Conservation (phyloP, 106 monocot species). For the Posidonia australis region DNA sequence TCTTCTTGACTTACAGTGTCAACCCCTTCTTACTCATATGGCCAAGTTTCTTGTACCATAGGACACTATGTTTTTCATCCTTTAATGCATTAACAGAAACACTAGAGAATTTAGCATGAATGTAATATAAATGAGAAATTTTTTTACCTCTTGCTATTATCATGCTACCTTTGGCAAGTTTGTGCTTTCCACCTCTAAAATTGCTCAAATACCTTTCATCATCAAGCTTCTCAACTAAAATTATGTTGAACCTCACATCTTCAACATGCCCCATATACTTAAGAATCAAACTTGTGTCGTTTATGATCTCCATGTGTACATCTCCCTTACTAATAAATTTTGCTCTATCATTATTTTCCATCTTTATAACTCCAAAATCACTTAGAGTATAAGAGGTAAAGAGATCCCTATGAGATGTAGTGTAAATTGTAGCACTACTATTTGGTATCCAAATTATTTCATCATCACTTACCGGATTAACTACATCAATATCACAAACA, state of each 20-base stretch:
- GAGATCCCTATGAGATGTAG: constrained; percentile 3
- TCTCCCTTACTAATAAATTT: constrained; percentile 9
- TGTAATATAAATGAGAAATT: constrained; percentile 3
- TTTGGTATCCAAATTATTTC: not conserved
- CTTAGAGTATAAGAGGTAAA: constrained; percentile 10
- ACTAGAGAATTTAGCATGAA: not conserved
- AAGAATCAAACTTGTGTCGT: not conserved
- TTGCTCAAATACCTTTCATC: no score
- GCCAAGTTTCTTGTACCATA: no score
- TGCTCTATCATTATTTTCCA: constrained; percentile 7
- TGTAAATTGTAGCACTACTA: constrained; percentile 7
- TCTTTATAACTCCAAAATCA: constrained; percentile 14
- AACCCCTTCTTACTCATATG: no score
- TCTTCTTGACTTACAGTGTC: no score
- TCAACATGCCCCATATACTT: constrained; percentile 15
- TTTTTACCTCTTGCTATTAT: constrained; percentile 16
- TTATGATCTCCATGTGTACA: constrained; percentile 9
- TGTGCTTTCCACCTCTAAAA: constrained; percentile 8
- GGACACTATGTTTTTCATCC: no score
- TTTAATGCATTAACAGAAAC: not conserved
- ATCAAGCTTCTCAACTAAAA: constrained; percentile 9
- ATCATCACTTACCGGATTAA: not conserved
- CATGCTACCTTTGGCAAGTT: constrained; percentile 11
- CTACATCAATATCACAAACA: not conserved
- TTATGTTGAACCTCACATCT: constrained; percentile 13